Conservation (phyloP, 805 yeast species). For the Sugiyamaella floridensis region DNA sequence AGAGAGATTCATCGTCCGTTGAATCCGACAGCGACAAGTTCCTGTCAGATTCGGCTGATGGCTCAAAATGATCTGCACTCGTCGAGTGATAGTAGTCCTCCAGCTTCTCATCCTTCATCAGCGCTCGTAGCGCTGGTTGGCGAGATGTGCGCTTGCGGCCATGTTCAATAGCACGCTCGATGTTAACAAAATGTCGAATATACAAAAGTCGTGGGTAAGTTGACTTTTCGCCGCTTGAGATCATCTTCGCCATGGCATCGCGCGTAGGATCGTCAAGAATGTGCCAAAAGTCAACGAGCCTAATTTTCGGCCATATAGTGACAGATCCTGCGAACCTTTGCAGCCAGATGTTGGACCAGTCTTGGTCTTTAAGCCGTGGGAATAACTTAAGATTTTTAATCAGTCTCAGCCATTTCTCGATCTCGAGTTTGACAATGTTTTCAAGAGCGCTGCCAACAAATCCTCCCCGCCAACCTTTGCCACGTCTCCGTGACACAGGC, state of each 20-base stretch:
- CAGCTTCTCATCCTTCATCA: not conserved
- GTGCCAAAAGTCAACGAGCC: conserved; percentile 51
- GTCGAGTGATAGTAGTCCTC: conserved; percentile 1
- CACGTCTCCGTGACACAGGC: conserved; percentile 57
- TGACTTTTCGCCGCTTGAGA: conserved; percentile 55
- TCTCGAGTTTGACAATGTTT: conserved; percentile 62
- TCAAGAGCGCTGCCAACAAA: conserved; percentile 67
- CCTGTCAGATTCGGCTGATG: not conserved
- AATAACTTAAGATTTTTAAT: conserved; percentile 57
- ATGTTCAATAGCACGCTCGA: conserved; percentile 57
- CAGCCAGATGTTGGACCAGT: conserved; percentile 72
- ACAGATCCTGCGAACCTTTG: conserved; percentile 71
- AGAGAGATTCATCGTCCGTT: not conserved
- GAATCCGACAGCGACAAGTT: not conserved
- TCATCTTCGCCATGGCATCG: conserved; percentile 47
- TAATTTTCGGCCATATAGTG: conserved; percentile 68
- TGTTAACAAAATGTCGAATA: conserved; percentile 53
- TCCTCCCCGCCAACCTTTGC: conserved; percentile 66
- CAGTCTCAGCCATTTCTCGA: conserved; percentile 68
- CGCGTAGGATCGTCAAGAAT: conserved; percentile 64
- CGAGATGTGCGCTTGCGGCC: conserved; percentile 13
- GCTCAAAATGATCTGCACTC: conserved; percentile 2
- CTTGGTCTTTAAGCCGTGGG: conserved; percentile 65
- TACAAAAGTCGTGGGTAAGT: conserved; percentile 62
- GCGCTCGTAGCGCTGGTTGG: not conserved